Conservation (phyloP, 169 alveolate genomes). For the Condylostoma magnum region DNA sequence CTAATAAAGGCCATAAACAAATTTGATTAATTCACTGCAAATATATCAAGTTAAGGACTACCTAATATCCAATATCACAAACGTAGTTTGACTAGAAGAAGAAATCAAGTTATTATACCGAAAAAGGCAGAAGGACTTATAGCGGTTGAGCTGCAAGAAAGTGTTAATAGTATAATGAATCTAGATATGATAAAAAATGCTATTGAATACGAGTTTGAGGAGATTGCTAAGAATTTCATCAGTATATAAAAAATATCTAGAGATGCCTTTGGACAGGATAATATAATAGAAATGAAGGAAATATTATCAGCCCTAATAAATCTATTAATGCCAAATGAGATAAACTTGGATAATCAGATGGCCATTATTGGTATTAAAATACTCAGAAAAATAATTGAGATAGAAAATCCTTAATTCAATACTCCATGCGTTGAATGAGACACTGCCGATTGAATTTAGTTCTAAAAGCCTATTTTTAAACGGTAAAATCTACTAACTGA, state of each 20-base stretch:
- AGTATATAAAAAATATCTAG: not conserved
- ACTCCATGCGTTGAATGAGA: slow-evolving; percentile 51
- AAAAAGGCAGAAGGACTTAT: not conserved
- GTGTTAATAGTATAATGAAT: not conserved
- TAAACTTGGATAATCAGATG: not conserved
- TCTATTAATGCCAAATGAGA: not conserved
- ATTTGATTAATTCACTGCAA: not conserved
- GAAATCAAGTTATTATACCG: not conserved
- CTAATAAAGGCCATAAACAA: not conserved
- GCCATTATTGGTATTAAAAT: slow-evolving; percentile 33
- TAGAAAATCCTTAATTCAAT: slow-evolving; percentile 17
- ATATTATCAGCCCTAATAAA: not conserved
- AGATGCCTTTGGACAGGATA: not conserved
- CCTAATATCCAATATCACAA: not conserved
- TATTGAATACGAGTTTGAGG: not conserved
- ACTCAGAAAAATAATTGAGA: slow-evolving; percentile 38
- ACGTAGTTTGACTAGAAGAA: not conserved
- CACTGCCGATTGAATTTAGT: slow-evolving; percentile 37
- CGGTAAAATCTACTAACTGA: not conserved
- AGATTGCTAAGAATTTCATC: not conserved
- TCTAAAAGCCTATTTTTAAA: slow-evolving; percentile 16
- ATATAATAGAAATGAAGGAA: not conserved
- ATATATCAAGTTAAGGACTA: not conserved
- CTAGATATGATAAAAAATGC: not conserved
- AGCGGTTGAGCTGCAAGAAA: not conserved